Percentiles rank a stretch among this genome's conserved stretches.
These are phyloP conservation scores for Aurifilum marmelostoma DNA, from an alignment of 2,329 filamentous ascomycete species.

Conservation along the genomic window DNA sequence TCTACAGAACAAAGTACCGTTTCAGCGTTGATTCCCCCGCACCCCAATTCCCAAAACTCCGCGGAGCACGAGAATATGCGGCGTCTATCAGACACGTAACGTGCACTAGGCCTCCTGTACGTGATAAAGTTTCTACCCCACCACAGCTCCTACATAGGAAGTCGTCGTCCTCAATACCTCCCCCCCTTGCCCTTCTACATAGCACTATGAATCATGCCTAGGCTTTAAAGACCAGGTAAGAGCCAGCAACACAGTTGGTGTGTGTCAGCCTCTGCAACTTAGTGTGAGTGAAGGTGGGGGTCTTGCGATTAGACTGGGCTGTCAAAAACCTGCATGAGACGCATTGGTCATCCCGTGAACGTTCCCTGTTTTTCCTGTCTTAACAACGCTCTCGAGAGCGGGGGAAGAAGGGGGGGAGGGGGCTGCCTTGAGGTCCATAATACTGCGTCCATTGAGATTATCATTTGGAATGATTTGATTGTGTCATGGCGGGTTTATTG, in stretches of 20 bases:
- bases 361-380: background rate
- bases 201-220: too few species aligned
- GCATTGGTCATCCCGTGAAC: background rate
- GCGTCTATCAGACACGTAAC: background rate
- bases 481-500: background rate
- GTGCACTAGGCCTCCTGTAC: background rate
- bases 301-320: background rate
- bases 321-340: background rate
- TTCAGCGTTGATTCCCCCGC: background rate
- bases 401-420: background rate
- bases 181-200: background rate
- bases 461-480: too few species aligned
- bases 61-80: background rate
- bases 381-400: background rate
- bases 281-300: background rate
- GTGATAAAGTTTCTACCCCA: background rate
- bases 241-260: too few species aligned
- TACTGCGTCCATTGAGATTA: too few species aligned
- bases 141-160: background rate
- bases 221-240: background rate
- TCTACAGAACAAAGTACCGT: background rate
- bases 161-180: background rate
- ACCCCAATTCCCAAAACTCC: too few species aligned
- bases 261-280: too few species aligned
- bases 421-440: background rate